Conservation (phyloP, 2,329 filamentous ascomycete genomes). For the Fusarium hostae region DNA sequence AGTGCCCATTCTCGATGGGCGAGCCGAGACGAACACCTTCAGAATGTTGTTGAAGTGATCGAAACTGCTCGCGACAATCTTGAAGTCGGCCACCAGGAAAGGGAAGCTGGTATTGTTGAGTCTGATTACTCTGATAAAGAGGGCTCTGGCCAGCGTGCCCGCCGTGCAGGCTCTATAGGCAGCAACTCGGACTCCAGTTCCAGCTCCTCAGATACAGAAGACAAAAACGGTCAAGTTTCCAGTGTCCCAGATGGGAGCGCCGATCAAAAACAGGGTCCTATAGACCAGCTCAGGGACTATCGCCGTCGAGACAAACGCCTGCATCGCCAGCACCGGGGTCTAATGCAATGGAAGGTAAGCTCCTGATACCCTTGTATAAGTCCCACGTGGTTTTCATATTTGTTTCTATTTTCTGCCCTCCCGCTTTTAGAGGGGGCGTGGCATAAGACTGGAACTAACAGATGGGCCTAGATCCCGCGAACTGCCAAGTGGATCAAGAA, state of each 20-base stretch:
- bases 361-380: background rate
- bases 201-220: slow-evolving; percentile 47
- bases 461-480: slow-evolving; percentile 50
- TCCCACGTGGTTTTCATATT: slow-evolving; percentile 3
- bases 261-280: slow-evolving; percentile 56
- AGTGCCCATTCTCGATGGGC: slow-evolving; percentile 52
- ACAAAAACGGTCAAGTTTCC: slow-evolving; percentile 40
- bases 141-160: background rate
- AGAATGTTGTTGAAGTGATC: slow-evolving; percentile 60
- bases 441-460: slow-evolving; percentile 25
- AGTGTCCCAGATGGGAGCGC: slow-evolving; percentile 50
- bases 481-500: slow-evolving; percentile 62
- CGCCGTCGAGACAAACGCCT: slow-evolving; percentile 67
- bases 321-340: slow-evolving; percentile 72
- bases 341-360: slow-evolving; percentile 75
- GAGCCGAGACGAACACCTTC: slow-evolving; percentile 48
- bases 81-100: slow-evolving; percentile 48
- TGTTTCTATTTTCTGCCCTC: slow-evolving; percentile 15
- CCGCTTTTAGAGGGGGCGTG: slow-evolving; percentile 3
- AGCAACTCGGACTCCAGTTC: slow-evolving; percentile 44
- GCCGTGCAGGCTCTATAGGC: slow-evolving; percentile 31
- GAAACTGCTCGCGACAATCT: slow-evolving; percentile 53
- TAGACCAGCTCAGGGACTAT: slow-evolving; percentile 68
- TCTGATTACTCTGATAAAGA: slow-evolving; percentile 39
- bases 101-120: slow-evolving; percentile 50